A percentile compares a stretch with the other conserved stretches of the same genome.
These are phyloP conservation scores for Phytophthora idaei DNA, from an alignment of 352 stramenopile species.

Conservation along the genomic window DNA sequence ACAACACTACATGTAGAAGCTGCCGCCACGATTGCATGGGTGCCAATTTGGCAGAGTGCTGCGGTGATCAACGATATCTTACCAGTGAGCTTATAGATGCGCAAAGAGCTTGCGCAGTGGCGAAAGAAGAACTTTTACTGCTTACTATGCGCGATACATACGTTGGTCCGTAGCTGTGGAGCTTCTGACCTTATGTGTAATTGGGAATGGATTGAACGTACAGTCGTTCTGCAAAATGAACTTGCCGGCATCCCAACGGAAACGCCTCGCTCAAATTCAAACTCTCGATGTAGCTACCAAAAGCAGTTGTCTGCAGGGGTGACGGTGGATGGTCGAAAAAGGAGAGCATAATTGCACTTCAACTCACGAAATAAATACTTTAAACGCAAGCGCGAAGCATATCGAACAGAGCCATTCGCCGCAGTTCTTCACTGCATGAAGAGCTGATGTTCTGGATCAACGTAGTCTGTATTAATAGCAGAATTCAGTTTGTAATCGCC, in stretches of 20 bases:
- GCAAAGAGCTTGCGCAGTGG: constrained; percentile 77
- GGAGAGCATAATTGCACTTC: too few species aligned
- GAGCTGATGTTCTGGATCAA: too few species aligned
- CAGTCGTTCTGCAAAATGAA: constrained; percentile 86
- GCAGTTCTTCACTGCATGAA: too few species aligned
- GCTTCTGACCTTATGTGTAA: constrained; percentile 69
- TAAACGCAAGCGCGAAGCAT: too few species aligned
- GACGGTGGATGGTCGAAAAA: background rate
- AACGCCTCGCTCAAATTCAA: constrained; percentile 73
- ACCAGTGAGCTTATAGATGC: constrained; percentile 66
- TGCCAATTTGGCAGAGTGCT: constrained; percentile 40
- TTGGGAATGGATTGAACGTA: constrained; percentile 66
- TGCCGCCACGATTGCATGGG: constrained; percentile 75
- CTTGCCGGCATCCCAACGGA: constrained; percentile 65
- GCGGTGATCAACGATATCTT: constrained; percentile 53
- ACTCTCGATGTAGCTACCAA: constrained; percentile 28
- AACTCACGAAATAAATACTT: too few species aligned
- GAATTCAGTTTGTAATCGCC: too few species aligned
- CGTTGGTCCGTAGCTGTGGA: constrained; percentile 79
- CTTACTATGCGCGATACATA: constrained; percentile 86
- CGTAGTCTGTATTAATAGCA: too few species aligned
- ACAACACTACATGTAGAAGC: background rate
- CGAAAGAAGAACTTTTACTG: constrained; percentile 82
- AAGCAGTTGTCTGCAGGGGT: constrained; percentile 9
- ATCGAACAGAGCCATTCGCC: too few species aligned